Evolutionary conservation across 306 rosid species (phyloP).

Genomic region (Clitoria ternatea): DNA sequence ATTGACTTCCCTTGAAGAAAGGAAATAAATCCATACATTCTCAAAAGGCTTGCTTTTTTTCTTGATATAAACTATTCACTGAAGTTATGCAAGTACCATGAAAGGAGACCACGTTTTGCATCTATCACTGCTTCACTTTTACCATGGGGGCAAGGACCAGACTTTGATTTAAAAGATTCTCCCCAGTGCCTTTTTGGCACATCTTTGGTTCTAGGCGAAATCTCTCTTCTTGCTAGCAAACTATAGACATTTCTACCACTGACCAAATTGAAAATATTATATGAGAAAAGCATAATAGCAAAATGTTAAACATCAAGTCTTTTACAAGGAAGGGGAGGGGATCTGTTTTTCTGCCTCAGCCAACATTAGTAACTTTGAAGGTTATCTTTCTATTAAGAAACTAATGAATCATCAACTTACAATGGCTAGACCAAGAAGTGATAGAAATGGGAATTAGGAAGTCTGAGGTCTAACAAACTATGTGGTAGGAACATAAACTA

Average conservation of each 20-base stretch:
- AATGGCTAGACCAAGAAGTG: neutral
- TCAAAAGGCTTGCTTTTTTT: slow-evolving; percentile 3
- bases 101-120: slow-evolving; percentile 39
- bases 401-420: neutral
- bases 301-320: neutral
- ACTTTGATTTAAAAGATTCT: slow-evolving; percentile 30
- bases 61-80: neutral
- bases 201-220: slow-evolving; percentile 39
- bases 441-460: neutral
- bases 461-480: neutral
- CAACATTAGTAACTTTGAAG: neutral
- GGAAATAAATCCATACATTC: neutral
- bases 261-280: slow-evolving; percentile 1
- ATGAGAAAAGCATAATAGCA: neutral
- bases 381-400: neutral
- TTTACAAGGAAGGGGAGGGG: neutral
- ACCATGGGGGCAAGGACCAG: slow-evolving; percentile 13
- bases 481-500: neutral
- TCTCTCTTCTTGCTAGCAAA: slow-evolving; percentile 42
- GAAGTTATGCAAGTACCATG: slow-evolving; percentile 33
- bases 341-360: neutral
- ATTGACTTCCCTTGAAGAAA: neutral
- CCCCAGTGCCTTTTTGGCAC: slow-evolving; percentile 40
- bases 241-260: slow-evolving; percentile 39
- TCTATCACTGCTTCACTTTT: slow-evolving; percentile 27